Evolutionary conservation across 768 basidiomycete genomes (phyloP).

Genomic region (Cantharellus anzutake): DNA sequence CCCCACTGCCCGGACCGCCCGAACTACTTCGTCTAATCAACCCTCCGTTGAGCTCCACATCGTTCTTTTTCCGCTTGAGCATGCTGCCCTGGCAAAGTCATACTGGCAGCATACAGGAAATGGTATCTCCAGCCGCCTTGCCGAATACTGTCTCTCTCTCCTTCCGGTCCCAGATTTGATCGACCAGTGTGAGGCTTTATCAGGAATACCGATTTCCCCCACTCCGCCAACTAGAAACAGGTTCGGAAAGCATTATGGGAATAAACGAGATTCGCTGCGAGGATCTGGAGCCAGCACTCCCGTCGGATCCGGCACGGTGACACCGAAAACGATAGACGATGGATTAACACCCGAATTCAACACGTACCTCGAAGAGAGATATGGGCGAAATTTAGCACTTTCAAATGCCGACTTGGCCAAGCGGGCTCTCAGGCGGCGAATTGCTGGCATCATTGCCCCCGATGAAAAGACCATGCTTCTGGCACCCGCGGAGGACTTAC

Average conservation of each 20-base stretch:
- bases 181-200: too few relatives aligned
- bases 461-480: slow-evolving; percentile 8
- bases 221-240: slow-evolving; percentile 25
- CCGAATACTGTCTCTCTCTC: slow-evolving; percentile 62
- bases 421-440: slow-evolving; percentile 64
- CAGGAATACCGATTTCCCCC: slow-evolving; percentile 9
- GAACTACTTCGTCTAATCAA: slow-evolving; percentile 5
- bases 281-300: not conserved
- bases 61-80: slow-evolving; percentile 47
- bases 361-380: slow-evolving; percentile 81
- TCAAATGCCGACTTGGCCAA: slow-evolving; percentile 64
- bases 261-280: slow-evolving; percentile 13
- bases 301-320: not conserved
- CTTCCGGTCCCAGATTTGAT: slow-evolving; percentile 19
- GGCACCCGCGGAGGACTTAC: slow-evolving; percentile 11
- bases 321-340: not conserved
- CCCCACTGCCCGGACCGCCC: slow-evolving; percentile 10
- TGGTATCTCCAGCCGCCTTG: slow-evolving; percentile 75
- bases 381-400: slow-evolving; percentile 74
- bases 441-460: slow-evolving; percentile 56
- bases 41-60: slow-evolving; percentile 50
- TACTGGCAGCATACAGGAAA: slow-evolving; percentile 95
- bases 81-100: slow-evolving; percentile 53
- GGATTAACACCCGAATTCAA: slow-evolving; percentile 30
- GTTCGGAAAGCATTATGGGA: slow-evolving; percentile 24